Base-by-base conservation (phyloP, 306 rosid genomes). In the Trichosanthes truncata region DNA sequence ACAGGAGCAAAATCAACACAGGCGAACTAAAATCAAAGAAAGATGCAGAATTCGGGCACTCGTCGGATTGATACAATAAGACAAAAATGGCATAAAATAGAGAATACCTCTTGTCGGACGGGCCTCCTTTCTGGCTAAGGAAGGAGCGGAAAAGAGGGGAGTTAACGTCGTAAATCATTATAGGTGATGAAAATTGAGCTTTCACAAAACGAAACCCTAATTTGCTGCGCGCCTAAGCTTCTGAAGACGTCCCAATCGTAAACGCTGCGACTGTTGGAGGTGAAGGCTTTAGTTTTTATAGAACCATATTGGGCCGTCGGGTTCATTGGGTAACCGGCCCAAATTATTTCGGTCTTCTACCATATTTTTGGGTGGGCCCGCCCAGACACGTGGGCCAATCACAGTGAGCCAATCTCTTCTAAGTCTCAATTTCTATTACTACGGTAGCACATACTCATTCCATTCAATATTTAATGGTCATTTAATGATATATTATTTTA, bases 51-150 rank as follows among this genome's bases (percentile, higher is more conserved):
- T 26, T 60, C 17, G 14, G 3, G 15, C 31, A 25, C 6, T 59
- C 14, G 7, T 60, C 12, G 36, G 36, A 60, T 9, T 60, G 17
- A 25, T 9, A 60, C 2, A 25, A 25, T 4, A 25, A 61, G 3
- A 61, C 35, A 57, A 57, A 12, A 61, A 21, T 21, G 8, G 62
- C 4, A 9, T 23, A 18, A 18, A 65, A 65, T 0, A 67, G 21
- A 67, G 55, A 43, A 3, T 61, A 93, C 99, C 98, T 93, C 88
- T 90, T 96, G 40, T 93, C 98, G 41, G 99, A 93, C 74, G 97
- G 80, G 43, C 97, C 97, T 31, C 99, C 99, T 86, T 90, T 96
- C 91, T 96, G 98, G 86, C 98, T 93, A 79, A 96, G 99, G 92
- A 96, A 93, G 80, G 98, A 96, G 80, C 99, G 97, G 89, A 96